Evolutionary conservation across 176 grass and related monocot genomes (phyloP).

Genomic region (Carex myosuroides): DNA sequence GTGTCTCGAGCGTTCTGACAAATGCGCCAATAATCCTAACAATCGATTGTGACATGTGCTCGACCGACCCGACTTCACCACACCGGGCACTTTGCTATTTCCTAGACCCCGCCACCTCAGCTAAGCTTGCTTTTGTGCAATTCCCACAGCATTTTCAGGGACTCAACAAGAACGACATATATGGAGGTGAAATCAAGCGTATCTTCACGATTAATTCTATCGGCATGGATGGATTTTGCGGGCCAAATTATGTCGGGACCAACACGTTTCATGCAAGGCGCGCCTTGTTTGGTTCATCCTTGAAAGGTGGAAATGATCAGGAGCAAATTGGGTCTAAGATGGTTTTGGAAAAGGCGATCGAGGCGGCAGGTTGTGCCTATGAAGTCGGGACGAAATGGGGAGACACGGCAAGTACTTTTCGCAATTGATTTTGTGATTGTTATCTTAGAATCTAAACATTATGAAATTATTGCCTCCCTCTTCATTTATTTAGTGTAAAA

Average conservation of each 20-base stretch:
- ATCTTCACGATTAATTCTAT: not conserved
- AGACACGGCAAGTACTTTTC: slow-evolving; percentile 4
- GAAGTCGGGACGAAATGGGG: slow-evolving; percentile 39
- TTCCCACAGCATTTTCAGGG: slow-evolving; percentile 39
- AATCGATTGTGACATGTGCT: slow-evolving; percentile 40
- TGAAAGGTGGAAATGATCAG: not conserved
- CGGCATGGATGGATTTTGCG: slow-evolving; percentile 30
- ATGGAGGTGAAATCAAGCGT: slow-evolving; percentile 14
- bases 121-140: slow-evolving; percentile 32
- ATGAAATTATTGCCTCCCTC: not conserved
- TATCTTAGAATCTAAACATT: not conserved
- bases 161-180: slow-evolving; percentile 32
- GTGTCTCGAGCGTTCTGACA: slow-evolving; percentile 28
- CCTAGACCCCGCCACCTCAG: slow-evolving; percentile 14
- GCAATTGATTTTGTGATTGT: not conserved
- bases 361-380: slow-evolving; percentile 17
- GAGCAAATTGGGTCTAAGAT: not conserved
- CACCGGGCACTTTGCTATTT: slow-evolving; percentile 36
- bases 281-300: slow-evolving; percentile 1
- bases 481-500: not conserved
- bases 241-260: slow-evolving; percentile 31
- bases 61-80: slow-evolving; percentile 30
- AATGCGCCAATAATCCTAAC: slow-evolving; percentile 38
- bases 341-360: not conserved
- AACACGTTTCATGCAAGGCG: slow-evolving; percentile 31